These are phyloP conservation scores for Basipetospora chlamydospora DNA, from an alignment of 2,329 filamentous ascomycete species.

Conservation along the genomic window DNA sequence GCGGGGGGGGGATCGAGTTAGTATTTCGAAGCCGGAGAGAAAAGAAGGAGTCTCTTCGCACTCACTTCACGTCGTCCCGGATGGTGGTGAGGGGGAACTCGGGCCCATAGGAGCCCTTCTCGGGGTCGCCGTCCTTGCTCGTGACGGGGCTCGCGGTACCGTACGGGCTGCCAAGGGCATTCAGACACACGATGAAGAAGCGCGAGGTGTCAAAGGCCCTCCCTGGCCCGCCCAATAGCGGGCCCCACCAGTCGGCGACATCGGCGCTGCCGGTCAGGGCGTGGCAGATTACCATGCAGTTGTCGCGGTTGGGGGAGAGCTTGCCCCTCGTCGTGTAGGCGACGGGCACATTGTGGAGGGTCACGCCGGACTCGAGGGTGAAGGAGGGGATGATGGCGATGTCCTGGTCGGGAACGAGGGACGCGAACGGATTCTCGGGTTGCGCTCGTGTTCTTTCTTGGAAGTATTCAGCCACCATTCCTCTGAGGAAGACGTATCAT, in stretches of 20 bases:
- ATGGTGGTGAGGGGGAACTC: slow-evolving; percentile 95
- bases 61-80: slow-evolving; percentile 85
- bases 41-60: slow-evolving; percentile 6
- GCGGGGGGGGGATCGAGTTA: too few relatives aligned
- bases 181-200: slow-evolving; percentile 79
- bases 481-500: slow-evolving; percentile 12
- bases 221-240: slow-evolving; percentile 61
- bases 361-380: slow-evolving; percentile 82
- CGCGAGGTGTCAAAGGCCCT: slow-evolving; percentile 68
- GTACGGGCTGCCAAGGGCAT: slow-evolving; percentile 73
- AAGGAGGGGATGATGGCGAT: slow-evolving; percentile 80
- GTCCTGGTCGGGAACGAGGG: slow-evolving; percentile 75
- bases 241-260: slow-evolving; percentile 81
- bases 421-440: slow-evolving; percentile 81
- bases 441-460: slow-evolving; percentile 53
- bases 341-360: slow-evolving; percentile 59
- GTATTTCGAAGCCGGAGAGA: too few relatives aligned
- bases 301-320: slow-evolving; percentile 43
- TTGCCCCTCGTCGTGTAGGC: slow-evolving; percentile 53
- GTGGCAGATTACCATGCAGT: slow-evolving; percentile 68
- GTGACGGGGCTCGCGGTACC: slow-evolving; percentile 83
- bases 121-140: slow-evolving; percentile 63
- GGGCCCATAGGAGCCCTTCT: slow-evolving; percentile 70
- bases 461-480: slow-evolving; percentile 46
- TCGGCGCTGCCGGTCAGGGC: slow-evolving; percentile 76